A percentile compares a stretch with the other conserved stretches of the same genome.
phyloP scores from a whole-genome alignment of 768 basidiomycete genomes.

The Cubamyces sp. region DNA sequence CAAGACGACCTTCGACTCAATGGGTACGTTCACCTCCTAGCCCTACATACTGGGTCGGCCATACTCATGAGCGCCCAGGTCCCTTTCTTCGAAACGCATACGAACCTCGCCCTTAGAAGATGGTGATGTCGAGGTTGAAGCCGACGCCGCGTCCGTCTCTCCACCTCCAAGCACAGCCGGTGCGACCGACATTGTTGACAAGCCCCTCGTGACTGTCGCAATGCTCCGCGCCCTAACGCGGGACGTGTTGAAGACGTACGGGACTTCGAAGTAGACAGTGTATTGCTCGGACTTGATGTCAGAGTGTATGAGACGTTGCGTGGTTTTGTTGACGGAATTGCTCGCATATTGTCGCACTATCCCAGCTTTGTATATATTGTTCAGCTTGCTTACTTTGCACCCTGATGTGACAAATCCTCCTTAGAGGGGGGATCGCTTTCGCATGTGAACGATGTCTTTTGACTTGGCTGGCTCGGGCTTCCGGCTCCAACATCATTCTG shows the following conservation, averaged over 20 bases:
- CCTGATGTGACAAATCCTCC: too few species aligned
- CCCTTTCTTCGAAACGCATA: constrained; percentile 27
- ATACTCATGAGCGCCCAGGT: background rate
- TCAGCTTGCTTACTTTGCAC: too few species aligned
- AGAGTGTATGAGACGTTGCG: background rate
- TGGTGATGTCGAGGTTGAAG: constrained; percentile 35
- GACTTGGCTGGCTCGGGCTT: too few species aligned
- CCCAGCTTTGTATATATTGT: too few species aligned
- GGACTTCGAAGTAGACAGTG: constrained; percentile 9
- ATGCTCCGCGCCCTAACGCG: constrained; percentile 67
- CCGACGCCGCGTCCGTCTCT: constrained; percentile 32
- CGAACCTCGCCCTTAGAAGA: constrained; percentile 37
- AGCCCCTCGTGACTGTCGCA: constrained; percentile 56
- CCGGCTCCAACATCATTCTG: too few species aligned
- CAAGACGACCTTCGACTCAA: constrained; percentile 23
- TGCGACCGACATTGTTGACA: constrained; percentile 42
- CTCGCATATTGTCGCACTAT: background rate
- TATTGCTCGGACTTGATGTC: background rate
- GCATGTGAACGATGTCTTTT: too few species aligned
- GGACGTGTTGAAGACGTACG: constrained; percentile 47
- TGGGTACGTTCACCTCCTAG: constrained; percentile 22
- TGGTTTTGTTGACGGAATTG: background rate
- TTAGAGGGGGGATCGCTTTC: too few species aligned
- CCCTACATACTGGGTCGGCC: background rate
- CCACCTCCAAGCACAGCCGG: constrained; percentile 50